phyloP scores from a whole-genome alignment of 257 asterid species.

The Leonotis leonurus region DNA sequence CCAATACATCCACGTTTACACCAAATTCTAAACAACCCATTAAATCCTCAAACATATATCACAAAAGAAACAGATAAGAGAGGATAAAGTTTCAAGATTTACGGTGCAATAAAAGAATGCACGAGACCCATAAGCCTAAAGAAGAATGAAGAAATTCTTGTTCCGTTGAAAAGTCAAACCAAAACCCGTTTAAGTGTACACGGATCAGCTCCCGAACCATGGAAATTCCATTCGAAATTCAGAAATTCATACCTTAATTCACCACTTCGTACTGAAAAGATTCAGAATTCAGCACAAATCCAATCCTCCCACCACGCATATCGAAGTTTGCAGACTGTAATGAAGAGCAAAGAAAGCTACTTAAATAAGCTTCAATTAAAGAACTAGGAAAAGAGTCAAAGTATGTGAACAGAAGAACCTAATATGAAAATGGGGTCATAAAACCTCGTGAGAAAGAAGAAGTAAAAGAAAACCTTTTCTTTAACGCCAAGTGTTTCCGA shows the following conservation, averaged over 20 bases:
- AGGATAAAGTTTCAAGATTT: conserved; percentile 11
- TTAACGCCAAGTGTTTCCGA: conserved; percentile 25
- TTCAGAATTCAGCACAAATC: not conserved
- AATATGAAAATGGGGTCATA: conserved; percentile 25
- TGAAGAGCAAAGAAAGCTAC: conserved; percentile 3
- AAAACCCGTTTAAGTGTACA: conserved; percentile 4
- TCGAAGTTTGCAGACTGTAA: not conserved
- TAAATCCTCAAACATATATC: not conserved
- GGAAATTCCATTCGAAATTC: not conserved
- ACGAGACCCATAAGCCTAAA: not conserved
- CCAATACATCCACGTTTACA: not conserved
- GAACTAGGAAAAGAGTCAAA: conserved; percentile 12
- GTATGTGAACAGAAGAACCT: conserved; percentile 26
- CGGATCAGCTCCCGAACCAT: conserved; percentile 17
- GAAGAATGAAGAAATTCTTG: not conserved
- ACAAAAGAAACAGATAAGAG: not conserved
- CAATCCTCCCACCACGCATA: not conserved
- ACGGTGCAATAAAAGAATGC: not conserved
- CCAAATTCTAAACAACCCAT: conserved; percentile 5
- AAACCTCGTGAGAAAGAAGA: conserved; percentile 19
- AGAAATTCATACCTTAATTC: conserved; percentile 12
- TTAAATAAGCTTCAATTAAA: not conserved
- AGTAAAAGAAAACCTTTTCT: conserved; percentile 27
- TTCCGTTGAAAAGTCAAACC: not conserved
- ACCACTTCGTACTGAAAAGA: not conserved